A percentile compares a stretch with the other conserved stretches of the same genome.
Conservation (phyloP, 805 yeast species). For the Clavispora asparagi region DNA sequence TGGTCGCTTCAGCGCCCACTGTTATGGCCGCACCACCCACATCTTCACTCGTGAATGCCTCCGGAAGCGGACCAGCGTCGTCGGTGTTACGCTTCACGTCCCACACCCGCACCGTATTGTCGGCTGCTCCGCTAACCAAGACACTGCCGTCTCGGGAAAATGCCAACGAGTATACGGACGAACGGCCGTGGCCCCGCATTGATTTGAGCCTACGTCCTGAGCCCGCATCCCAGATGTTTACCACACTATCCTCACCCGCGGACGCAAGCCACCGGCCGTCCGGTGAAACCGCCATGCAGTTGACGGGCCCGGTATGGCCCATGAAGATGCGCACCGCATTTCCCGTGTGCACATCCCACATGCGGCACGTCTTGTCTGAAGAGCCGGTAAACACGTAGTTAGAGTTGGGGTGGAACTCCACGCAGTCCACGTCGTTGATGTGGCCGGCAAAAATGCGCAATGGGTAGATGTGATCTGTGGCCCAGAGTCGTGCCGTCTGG, state of each 20-base stretch:
- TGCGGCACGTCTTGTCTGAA: slow-evolving; percentile 88
- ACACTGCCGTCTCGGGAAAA: slow-evolving; percentile 87
- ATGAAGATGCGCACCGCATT: slow-evolving; percentile 85
- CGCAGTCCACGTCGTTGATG: slow-evolving; percentile 91
- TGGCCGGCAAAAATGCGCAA: slow-evolving; percentile 96
- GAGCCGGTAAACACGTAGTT: slow-evolving; percentile 94
- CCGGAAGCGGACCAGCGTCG: slow-evolving; percentile 76
- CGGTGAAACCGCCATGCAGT: slow-evolving; percentile 83
- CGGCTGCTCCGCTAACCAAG: slow-evolving; percentile 88
- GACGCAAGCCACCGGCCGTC: slow-evolving; percentile 96
- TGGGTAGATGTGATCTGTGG: slow-evolving; percentile 96
- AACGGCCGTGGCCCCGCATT: slow-evolving; percentile 92
- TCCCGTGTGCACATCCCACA: slow-evolving; percentile 96
- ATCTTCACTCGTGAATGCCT: slow-evolving; percentile 42
- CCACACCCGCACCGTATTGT: slow-evolving; percentile 92
- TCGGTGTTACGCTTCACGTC: slow-evolving; percentile 82
- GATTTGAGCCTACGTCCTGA: slow-evolving; percentile 82
- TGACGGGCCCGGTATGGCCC: slow-evolving; percentile 89
- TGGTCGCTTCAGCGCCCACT: slow-evolving; percentile 18
- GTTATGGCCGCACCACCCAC: slow-evolving; percentile 3
- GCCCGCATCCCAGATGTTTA: slow-evolving; percentile 91
- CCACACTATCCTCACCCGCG: slow-evolving; percentile 88
- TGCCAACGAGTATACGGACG: slow-evolving; percentile 76
- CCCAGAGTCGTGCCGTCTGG: slow-evolving; percentile 96
- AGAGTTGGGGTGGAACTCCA: slow-evolving; percentile 93